Conservation (phyloP, 345 rosid species). For the Triadica sebifera region DNA sequence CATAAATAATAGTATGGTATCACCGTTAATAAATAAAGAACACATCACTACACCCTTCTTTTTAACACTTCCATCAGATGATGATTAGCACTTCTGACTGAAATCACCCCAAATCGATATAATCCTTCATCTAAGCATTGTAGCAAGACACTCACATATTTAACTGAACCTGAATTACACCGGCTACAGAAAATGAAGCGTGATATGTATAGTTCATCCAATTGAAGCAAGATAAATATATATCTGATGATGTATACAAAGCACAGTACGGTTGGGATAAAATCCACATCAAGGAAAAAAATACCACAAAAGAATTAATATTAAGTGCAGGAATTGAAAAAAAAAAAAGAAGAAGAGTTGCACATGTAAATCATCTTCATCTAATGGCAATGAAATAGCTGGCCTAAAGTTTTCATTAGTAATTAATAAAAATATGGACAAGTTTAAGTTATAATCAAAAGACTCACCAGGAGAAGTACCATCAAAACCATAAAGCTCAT, state of each 20-base stretch:
- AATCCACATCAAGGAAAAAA: background rate
- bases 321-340: background rate
- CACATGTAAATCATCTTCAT: background rate
- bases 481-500: constrained; percentile 76
- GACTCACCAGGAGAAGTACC: constrained; percentile 61
- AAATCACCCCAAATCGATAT: background rate
- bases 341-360: background rate
- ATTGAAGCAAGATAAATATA: background rate
- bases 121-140: background rate
- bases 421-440: background rate
- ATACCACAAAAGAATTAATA: background rate
- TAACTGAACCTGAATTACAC: background rate
- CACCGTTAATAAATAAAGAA: background rate
- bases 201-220: background rate
- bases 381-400: background rate
- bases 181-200: background rate
- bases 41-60: background rate
- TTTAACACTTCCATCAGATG: background rate
- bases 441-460: background rate
- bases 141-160: background rate
- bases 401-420: background rate
- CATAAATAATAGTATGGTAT: background rate
- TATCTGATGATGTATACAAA: background rate
- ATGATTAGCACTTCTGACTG: background rate
- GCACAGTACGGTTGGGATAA: background rate